A percentile compares a stretch with the other conserved stretches of the same genome.
Conservation (phyloP, 1,139 yeast genomes). For the Candida sanyaensis region DNA sequence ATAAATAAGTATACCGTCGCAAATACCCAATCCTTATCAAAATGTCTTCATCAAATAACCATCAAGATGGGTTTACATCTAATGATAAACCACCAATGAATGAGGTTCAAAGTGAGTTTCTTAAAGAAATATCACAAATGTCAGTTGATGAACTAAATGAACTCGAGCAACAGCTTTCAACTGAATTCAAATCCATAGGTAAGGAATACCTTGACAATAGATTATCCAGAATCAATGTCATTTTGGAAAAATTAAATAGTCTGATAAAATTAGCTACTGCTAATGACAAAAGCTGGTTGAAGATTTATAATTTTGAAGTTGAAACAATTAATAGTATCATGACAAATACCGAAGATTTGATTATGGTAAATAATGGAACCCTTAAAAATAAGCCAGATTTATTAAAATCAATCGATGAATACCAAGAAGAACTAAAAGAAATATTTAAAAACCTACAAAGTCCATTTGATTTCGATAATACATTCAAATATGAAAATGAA, state of each 20-base stretch:
- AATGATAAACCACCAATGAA: not conserved
- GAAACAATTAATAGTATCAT: slow-evolving; percentile 35
- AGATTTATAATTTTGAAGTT: slow-evolving; percentile 34
- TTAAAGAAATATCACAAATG: slow-evolving; percentile 18
- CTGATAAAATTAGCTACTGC: slow-evolving; percentile 30
- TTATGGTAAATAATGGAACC: slow-evolving; percentile 20
- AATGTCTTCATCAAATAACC: not conserved
- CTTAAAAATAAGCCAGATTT: slow-evolving; percentile 20
- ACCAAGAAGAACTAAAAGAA: slow-evolving; percentile 30
- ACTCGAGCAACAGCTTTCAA: slow-evolving; percentile 30
- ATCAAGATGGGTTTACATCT: not conserved
- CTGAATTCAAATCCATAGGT: slow-evolving; percentile 33
- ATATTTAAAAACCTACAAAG: slow-evolving; percentile 31
- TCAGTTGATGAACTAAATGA: slow-evolving; percentile 30
- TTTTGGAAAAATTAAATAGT: slow-evolving; percentile 27
- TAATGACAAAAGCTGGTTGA: slow-evolving; percentile 38
- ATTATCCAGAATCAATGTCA: slow-evolving; percentile 30
- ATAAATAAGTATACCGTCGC: too few species aligned
- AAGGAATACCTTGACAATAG: slow-evolving; percentile 33
- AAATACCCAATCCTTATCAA: not conserved
- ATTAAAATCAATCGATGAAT: slow-evolving; percentile 25
- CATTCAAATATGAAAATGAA: slow-evolving; percentile 15
- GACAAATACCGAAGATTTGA: slow-evolving; percentile 35
- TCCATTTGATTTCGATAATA: slow-evolving; percentile 37
- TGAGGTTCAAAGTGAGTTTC: not conserved